Evolutionary conservation across 139 green algal genomes (phyloP).

Genomic region (Astrephomene gubernaculifera): DNA sequence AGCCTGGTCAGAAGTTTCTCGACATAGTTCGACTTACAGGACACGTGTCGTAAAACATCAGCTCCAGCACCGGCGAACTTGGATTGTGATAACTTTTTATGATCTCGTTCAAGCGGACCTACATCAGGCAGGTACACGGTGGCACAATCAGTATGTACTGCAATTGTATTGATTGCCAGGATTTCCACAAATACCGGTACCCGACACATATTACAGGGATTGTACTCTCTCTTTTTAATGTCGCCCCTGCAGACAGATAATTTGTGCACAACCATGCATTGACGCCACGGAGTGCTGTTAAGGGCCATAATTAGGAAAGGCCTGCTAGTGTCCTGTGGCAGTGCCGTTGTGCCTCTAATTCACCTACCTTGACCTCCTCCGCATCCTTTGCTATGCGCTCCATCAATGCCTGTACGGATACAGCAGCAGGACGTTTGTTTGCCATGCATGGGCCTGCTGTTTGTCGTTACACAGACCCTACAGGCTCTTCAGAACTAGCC

Average conservation of each 20-base stretch:
- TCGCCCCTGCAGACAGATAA: too few relatives aligned
- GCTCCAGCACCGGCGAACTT: neutral
- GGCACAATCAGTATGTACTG: too few relatives aligned
- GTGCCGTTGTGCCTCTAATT: too few relatives aligned
- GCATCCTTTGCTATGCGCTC: neutral
- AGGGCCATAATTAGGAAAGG: neutral
- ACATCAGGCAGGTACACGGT: neutral
- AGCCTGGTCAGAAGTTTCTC: neutral
- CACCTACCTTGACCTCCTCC: neutral
- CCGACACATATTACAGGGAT: neutral
- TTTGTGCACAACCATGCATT: neutral
- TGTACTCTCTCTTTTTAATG: neutral
- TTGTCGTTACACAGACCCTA: too few relatives aligned
- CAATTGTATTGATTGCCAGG: too few relatives aligned
- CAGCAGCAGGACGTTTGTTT: neutral
- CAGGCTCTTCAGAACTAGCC: too few relatives aligned
- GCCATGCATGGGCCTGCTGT: too few relatives aligned
- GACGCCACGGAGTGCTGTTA: too few relatives aligned
- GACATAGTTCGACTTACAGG: neutral
- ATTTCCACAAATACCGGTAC: too few relatives aligned
- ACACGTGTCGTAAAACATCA: neutral
- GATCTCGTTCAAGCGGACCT: conserved; percentile 1
- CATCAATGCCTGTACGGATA: neutral
- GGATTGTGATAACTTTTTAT: neutral
- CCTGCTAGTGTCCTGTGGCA: neutral